Evolutionary conservation across 106 monocot genomes (phyloP).

Genomic region (Iris macrosiphon): DNA sequence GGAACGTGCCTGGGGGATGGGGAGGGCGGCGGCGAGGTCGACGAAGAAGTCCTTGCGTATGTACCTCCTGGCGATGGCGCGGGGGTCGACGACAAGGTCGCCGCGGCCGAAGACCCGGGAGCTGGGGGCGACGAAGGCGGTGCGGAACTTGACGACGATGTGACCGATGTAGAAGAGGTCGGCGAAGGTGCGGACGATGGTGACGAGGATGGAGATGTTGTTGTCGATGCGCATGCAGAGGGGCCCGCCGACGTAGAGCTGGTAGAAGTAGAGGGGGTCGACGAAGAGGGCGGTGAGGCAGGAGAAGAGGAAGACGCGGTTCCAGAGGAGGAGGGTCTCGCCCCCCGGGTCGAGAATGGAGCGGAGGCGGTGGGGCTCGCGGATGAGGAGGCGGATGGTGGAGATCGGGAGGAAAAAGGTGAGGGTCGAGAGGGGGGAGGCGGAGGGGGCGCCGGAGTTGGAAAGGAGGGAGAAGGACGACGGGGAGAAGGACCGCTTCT

Average conservation of each 20-base stretch:
- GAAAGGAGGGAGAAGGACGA: slow-evolving; percentile 3
- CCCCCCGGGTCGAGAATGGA: slow-evolving; percentile 79
- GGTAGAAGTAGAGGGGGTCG: slow-evolving; percentile 87
- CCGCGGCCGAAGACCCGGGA: slow-evolving; percentile 79
- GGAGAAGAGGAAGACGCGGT: slow-evolving; percentile 72
- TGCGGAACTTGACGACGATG: slow-evolving; percentile 78
- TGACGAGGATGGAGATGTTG: slow-evolving; percentile 43
- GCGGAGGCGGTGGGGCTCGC: slow-evolving; percentile 5
- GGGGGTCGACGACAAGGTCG: slow-evolving; percentile 67
- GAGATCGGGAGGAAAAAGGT: slow-evolving; percentile 2
- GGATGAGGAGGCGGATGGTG: neutral
- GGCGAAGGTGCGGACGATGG: slow-evolving; percentile 57
- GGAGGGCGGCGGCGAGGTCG: slow-evolving; percentile 70
- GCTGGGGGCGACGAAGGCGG: slow-evolving; percentile 81
- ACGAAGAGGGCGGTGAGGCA: slow-evolving; percentile 80
- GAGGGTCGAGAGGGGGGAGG: slow-evolving; percentile 10
- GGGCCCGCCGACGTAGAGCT: slow-evolving; percentile 47
- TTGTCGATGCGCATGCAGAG: slow-evolving; percentile 59
- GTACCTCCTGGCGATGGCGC: slow-evolving; percentile 63
- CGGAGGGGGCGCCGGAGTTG: slow-evolving; percentile 11
- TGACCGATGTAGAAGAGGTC: slow-evolving; percentile 61
- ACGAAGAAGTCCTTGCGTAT: slow-evolving; percentile 58
- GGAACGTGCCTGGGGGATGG: slow-evolving; percentile 61
- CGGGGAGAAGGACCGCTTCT: too few relatives aligned
- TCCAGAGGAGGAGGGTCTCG: slow-evolving; percentile 60